Evolutionary conservation across 495 filamentous ascomycete species (phyloP).

Genomic region (Pyrenopolyporus hunteri): DNA sequence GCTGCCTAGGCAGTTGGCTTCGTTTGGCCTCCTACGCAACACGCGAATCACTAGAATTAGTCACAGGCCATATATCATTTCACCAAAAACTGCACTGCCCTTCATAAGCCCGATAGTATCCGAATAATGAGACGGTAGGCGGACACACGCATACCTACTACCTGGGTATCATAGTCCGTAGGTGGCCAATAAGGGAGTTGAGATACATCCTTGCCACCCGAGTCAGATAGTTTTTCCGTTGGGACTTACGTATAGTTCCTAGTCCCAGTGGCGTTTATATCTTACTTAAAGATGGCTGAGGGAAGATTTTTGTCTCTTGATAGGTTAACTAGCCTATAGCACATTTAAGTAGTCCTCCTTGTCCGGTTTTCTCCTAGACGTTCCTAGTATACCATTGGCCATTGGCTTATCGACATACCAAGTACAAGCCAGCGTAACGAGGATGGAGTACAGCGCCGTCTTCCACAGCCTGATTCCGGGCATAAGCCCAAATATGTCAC

Average conservation of each 20-base stretch:
- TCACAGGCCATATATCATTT: no score
- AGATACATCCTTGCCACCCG: neutral
- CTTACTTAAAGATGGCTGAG: neutral
- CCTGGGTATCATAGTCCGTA: neutral
- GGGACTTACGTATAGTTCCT: no score
- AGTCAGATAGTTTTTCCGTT: neutral
- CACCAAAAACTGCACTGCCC: no score
- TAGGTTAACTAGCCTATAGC: neutral
- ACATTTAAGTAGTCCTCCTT: neutral
- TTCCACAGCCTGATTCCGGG: conserved; percentile 3
- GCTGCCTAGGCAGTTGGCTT: no score
- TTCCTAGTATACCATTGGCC: neutral
- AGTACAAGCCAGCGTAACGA: neutral
- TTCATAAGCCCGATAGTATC: no score
- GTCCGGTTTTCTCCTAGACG: neutral
- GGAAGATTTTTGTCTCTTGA: no score
- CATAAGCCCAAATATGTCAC: conserved; percentile 9
- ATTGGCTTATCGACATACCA: neutral
- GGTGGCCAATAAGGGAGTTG: neutral
- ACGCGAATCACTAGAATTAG: no score
- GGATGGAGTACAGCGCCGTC: conserved; percentile 16
- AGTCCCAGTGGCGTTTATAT: no score
- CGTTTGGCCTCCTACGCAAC: no score
- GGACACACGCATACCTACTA: neutral
- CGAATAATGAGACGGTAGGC: no score